phyloP scores from a whole-genome alignment of 768 basidiomycete species.

The Mycena leptocephala region DNA sequence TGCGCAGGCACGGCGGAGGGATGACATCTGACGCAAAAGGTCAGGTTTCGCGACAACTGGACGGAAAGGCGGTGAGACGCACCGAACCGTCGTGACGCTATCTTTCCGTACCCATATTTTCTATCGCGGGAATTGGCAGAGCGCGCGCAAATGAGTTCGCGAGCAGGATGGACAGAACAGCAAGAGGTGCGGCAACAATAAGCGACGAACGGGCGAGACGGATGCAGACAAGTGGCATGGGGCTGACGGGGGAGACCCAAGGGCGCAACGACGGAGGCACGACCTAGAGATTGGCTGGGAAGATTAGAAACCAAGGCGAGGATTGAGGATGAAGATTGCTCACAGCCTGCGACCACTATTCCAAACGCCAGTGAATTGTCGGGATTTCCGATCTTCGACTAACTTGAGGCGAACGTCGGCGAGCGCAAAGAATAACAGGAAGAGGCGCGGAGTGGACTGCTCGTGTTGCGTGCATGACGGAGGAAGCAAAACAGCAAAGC shows the following conservation, averaged over 20 bases:
- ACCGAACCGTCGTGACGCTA: not conserved
- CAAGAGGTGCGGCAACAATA: not conserved
- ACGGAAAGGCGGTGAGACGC: not conserved
- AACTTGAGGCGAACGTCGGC: not conserved
- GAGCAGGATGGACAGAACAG: too few species aligned
- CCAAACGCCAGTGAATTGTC: not conserved
- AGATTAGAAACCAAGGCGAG: not conserved
- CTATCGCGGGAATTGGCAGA: not conserved
- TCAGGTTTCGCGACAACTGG: not conserved
- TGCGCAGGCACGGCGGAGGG: not conserved
- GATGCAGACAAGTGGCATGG: not conserved
- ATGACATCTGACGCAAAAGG: not conserved
- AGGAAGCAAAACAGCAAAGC: not conserved
- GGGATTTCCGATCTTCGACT: not conserved
- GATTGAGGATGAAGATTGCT: not conserved
- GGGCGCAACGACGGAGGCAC: too few species aligned
- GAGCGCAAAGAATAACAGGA: not conserved
- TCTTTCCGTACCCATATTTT: too few species aligned
- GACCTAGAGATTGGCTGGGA: not conserved
- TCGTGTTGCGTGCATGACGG: not conserved
- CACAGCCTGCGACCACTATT: not conserved
- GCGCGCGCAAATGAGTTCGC: not conserved
- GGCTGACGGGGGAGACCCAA: not conserved
- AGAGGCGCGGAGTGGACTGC: not conserved
- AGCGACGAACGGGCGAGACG: not conserved